Base-by-base conservation (phyloP, 2,329 filamentous ascomycete species). In the Aspergillus unguis region DNA sequence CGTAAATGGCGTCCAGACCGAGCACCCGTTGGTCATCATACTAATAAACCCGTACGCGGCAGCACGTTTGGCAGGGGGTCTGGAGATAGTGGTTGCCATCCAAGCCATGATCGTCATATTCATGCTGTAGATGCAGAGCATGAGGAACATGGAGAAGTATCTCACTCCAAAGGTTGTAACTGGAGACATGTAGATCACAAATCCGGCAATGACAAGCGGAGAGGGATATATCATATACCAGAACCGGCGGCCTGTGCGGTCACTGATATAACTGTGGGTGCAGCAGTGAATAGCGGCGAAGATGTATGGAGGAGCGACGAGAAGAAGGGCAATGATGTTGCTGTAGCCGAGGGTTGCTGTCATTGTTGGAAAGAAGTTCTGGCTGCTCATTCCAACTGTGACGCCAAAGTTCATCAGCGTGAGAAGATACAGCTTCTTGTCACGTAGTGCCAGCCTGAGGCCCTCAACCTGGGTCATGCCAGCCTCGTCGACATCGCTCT, bases 71-170 rank as follows among this genome's bases (percentile, higher is more conserved):
- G 76, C 77, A 0, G 77, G 74, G 0, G 78, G 77, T 0, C 77
- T 71, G 0, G 77, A 72, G 29, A 80, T 72, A 3, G 72, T 69
- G 25, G 68, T 73, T 0, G 73, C 71, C 44, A 78, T 77, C 77
- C 77, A 80, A 6, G 71, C 67, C 47, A 65, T 72, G n/a, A 67
- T 50, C 0, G 76, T 79, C 56, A 43, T 50, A 29, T 45, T 46
- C 36, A 51, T 50, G 26, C 31, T 35, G 44, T 48, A 50, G 4
- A 48, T 23, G 44, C 44, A 58, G 5, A 74, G 75, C 69, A 81
- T 77, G 23, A 81, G 68, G 69, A 81, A 81, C 48, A 80, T 68
- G 26, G 72, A 74, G 64, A 81, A 76, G 69, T 82, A 82, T 5
- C 75, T 71, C 0, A 76, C 69, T 1, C 75, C 77, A 50, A 81